phyloP scores from a whole-genome alignment of 225 moss, liverwort and hornwort genomes.

The Straminergon stramineum region DNA sequence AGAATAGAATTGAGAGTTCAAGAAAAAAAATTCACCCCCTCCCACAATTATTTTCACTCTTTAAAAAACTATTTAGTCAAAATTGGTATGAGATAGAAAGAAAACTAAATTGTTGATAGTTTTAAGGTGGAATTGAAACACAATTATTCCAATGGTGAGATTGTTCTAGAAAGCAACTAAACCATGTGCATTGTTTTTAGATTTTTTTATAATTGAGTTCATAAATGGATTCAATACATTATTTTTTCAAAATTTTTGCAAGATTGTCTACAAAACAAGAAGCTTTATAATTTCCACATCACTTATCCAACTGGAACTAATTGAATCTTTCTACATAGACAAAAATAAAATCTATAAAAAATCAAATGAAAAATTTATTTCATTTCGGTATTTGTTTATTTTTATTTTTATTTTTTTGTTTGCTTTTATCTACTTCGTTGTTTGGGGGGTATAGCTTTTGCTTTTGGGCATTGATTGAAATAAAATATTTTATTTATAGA shows the following conservation, averaged over 20 bases:
- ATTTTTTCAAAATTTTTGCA: neutral
- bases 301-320: neutral
- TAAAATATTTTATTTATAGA: neutral
- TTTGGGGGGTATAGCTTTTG: neutral
- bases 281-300: neutral
- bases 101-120: neutral
- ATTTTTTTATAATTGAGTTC: neutral
- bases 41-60: too few species aligned
- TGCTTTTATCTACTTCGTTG: accelerated
- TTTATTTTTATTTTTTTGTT: too few species aligned
- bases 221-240: accelerated
- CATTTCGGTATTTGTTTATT: too few species aligned
- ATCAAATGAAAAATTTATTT: too few species aligned
- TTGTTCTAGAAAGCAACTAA: neutral
- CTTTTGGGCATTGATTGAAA: accelerated
- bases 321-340: neutral
- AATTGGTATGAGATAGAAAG: neutral
- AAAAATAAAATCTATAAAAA: neutral
- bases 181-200: neutral
- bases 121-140: neutral
- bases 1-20: too few species aligned
- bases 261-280: neutral
- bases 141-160: neutral
- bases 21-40: too few species aligned
- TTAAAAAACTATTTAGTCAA: neutral